Evolutionary conservation across 331 rosid genomes (phyloP).

Genomic region (Spiraea crenata): DNA sequence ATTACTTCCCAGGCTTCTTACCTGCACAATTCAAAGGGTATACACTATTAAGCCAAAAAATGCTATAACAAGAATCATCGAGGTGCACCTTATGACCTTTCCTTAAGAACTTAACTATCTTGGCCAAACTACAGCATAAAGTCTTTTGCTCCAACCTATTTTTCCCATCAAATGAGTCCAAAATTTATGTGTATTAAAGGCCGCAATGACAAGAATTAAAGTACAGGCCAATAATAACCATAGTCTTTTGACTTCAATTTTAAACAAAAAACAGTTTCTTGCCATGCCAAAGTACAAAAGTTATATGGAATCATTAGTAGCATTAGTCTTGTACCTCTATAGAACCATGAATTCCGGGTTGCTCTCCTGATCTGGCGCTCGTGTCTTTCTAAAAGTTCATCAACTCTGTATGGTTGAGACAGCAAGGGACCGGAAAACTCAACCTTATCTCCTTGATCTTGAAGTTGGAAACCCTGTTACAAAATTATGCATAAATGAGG

Average conservation of each 20-base stretch:
- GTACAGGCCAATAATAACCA: background rate
- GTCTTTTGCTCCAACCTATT: background rate
- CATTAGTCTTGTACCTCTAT: slow-evolving; percentile 52
- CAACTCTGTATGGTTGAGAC: slow-evolving; percentile 81
- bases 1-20: slow-evolving; percentile 48
- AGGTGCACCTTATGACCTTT: background rate
- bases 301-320: background rate
- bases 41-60: slow-evolving; percentile 14
- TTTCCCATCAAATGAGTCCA: background rate
- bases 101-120: background rate
- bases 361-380: slow-evolving; percentile 85
- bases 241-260: too few species aligned
- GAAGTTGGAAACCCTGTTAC: slow-evolving; percentile 68
- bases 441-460: slow-evolving; percentile 79
- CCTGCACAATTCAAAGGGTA: slow-evolving; percentile 42
- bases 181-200: too few species aligned
- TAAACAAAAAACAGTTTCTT: too few species aligned
- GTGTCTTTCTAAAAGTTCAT: slow-evolving; percentile 83
- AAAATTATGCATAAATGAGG: slow-evolving; percentile 22
- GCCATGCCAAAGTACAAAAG: background rate
- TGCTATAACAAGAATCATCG: background rate
- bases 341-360: slow-evolving; percentile 84
- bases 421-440: slow-evolving; percentile 95
- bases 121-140: background rate
- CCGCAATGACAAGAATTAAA: too few species aligned